Conservation (phyloP, 108 stramenopile genomes). For the Fragilaria crotonensis region DNA sequence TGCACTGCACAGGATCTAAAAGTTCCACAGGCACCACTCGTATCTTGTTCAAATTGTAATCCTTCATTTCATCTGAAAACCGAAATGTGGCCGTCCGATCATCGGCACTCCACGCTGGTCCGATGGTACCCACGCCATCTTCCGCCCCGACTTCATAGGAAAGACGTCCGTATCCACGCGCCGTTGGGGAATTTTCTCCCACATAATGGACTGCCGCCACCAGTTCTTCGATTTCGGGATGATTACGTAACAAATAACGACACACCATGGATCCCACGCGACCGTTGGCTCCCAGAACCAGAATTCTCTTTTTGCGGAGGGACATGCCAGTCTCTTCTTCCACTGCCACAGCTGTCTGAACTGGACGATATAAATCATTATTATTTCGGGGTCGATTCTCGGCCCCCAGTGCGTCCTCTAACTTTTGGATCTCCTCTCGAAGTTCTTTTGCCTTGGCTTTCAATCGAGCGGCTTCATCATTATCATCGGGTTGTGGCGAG, state of each 20-base stretch:
- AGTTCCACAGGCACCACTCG: constrained; percentile 74
- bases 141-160: constrained; percentile 43
- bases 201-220: constrained; percentile 75
- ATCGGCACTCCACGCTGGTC: constrained; percentile 30
- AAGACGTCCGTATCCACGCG: constrained; percentile 71
- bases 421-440: constrained; percentile 53
- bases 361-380: neutral
- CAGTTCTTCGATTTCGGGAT: constrained; percentile 59
- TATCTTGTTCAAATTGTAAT: constrained; percentile 72
- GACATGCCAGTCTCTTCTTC: constrained; percentile 19
- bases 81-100: constrained; percentile 61
- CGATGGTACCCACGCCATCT: constrained; percentile 13
- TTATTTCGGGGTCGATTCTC: constrained; percentile 14
- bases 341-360: constrained; percentile 7
- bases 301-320: constrained; percentile 47
- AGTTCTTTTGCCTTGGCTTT: constrained; percentile 44
- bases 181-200: constrained; percentile 45
- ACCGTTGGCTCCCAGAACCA: constrained; percentile 78
- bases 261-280: constrained; percentile 75
- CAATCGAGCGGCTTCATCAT: constrained; percentile 44
- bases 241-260: constrained; percentile 51
- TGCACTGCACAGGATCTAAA: constrained; percentile 68
- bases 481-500: neutral
- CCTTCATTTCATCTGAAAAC: constrained; percentile 56
- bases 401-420: constrained; percentile 43